These are phyloP conservation scores for Kwoniella europaea DNA, from an alignment of 768 basidiomycete genomes.

Conservation along the genomic window DNA sequence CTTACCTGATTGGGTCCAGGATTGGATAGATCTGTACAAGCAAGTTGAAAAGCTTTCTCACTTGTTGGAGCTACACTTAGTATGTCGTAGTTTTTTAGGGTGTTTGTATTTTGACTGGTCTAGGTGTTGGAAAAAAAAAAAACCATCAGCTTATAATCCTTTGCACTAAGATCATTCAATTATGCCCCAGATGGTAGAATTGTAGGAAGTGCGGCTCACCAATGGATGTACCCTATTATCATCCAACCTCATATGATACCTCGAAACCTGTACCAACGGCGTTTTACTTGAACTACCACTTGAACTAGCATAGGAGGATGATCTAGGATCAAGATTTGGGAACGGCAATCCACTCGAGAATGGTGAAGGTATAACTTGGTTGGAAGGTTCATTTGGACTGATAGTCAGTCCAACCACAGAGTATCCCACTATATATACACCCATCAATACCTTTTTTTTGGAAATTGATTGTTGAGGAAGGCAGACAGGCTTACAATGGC, in stretches of 20 bases:
- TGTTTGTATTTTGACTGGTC: slow-evolving; percentile 41
- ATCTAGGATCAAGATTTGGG: slow-evolving; percentile 48
- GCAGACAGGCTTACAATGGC: slow-evolving; percentile 43
- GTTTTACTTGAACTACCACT: slow-evolving; percentile 12
- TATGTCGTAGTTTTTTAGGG: slow-evolving; percentile 47
- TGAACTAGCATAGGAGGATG: slow-evolving; percentile 7
- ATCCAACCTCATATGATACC: slow-evolving; percentile 54
- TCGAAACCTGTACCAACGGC: slow-evolving; percentile 48
- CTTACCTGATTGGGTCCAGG: slow-evolving; percentile 54
- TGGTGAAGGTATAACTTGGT: slow-evolving; percentile 37
- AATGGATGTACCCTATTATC: slow-evolving; percentile 49
- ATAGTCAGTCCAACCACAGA: slow-evolving; percentile 48
- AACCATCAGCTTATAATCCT: neutral
- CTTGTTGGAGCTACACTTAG: slow-evolving; percentile 51
- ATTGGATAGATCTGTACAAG: slow-evolving; percentile 51
- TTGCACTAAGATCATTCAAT: too few species aligned
- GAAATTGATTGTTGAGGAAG: neutral
- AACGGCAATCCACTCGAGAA: slow-evolving; percentile 45
- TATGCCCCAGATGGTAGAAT: neutral
- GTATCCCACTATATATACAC: slow-evolving; percentile 42
- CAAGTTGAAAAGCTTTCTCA: slow-evolving; percentile 51
- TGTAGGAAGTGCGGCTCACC: slow-evolving; percentile 36
- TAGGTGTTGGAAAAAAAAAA: slow-evolving; percentile 6
- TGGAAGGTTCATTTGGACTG: slow-evolving; percentile 31
- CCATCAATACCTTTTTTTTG: neutral